Percentiles rank a stretch among this genome's conserved stretches.
These are phyloP conservation scores for Trichoderma guizhouense DNA, from an alignment of 2,329 filamentous ascomycete species.

Conservation along the genomic window DNA sequence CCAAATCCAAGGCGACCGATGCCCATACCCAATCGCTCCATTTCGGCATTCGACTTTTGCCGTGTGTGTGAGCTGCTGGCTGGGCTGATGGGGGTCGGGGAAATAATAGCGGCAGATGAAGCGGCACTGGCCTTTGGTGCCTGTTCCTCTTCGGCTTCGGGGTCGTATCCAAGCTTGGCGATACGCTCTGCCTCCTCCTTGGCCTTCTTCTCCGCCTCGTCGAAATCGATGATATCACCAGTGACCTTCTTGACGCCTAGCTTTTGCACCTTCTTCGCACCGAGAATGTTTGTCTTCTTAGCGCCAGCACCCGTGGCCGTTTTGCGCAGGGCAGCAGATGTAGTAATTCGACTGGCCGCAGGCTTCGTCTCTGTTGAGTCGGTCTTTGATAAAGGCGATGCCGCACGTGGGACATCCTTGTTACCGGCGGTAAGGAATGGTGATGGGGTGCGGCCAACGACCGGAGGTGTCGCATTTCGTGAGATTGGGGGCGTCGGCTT, in stretches of 20 bases:
- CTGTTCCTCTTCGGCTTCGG: slow-evolving; percentile 72
- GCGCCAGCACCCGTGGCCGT: slow-evolving; percentile 59
- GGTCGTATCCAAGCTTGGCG: slow-evolving; percentile 92
- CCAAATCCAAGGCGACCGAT: slow-evolving; percentile 83
- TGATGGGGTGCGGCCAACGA: slow-evolving; percentile 77
- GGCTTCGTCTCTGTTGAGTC: slow-evolving; percentile 55
- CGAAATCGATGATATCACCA: slow-evolving; percentile 83
- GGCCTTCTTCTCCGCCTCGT: slow-evolving; percentile 94
- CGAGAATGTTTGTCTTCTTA: slow-evolving; percentile 81
- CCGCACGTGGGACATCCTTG: slow-evolving; percentile 70
- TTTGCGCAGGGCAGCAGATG: slow-evolving; percentile 81
- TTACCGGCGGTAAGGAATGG: slow-evolving; percentile 81
- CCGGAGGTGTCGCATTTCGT: slow-evolving; percentile 79
- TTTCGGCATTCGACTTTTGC: slow-evolving; percentile 68
- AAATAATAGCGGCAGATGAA: slow-evolving; percentile 58
- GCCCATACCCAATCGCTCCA: slow-evolving; percentile 88
- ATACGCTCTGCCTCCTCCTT: slow-evolving; percentile 97
- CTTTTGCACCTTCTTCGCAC: slow-evolving; percentile 79
- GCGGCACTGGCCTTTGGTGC: slow-evolving; percentile 44
- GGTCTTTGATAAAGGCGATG: slow-evolving; percentile 73
- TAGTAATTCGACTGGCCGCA: slow-evolving; percentile 67
- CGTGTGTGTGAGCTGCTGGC: slow-evolving; percentile 52
- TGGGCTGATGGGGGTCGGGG: slow-evolving; percentile 74
- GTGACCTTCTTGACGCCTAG: slow-evolving; percentile 90
- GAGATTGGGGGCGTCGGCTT: slow-evolving; percentile 91